Base-by-base conservation (phyloP, 768 basidiomycete genomes). In the Crepidotus variabilis region DNA sequence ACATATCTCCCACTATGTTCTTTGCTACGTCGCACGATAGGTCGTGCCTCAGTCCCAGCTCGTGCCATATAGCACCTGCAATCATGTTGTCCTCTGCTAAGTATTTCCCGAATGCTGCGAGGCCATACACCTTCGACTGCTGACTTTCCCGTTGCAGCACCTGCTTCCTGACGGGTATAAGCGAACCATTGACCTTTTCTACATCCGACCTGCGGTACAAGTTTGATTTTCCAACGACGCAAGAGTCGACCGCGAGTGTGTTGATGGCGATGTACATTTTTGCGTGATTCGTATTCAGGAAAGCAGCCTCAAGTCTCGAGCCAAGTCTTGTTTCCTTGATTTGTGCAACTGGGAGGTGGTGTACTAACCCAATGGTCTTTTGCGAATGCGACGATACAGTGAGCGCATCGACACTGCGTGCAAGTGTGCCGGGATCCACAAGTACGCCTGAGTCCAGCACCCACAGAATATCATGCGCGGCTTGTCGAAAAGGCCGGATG, bases 71-170 rank as follows among this genome's bases (percentile, higher is more conserved):
- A 1, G 92, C 84, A 48, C 84, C 78, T 16, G 87, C 97, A 56
- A 99, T 96, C 92, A 92, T 96, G 73, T 98, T 98, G 74, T 99
- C 97, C 71, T 99, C 97, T 0, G 97, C 96, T 45, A 98, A 80
- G 72, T 88, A 98, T 11, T 87, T 84, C 0, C 87, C 88, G 60
- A 98, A 98, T 0, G 84, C 87, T 7, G 83, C 78, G 21, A 99
- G 77, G 1, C 94, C 94, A 46, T 71, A 67, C 67, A 57, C 60
- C 28, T 28, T 28, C 28, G 28, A 28, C 56, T 32, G 61, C 54
- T 50, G 55, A 36, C 53, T 67, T 74, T 50, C 67, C 51, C 39
- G 63, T 32, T 52, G 60, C 23, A 58, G 43, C 36, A 53, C 54
- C 57, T 66, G 63, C 13, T 55, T 39, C 39, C 59, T 60, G 51